Evolutionary conservation across 257 asterid genomes (phyloP).

Genomic region (Solanum corneliomulleri): DNA sequence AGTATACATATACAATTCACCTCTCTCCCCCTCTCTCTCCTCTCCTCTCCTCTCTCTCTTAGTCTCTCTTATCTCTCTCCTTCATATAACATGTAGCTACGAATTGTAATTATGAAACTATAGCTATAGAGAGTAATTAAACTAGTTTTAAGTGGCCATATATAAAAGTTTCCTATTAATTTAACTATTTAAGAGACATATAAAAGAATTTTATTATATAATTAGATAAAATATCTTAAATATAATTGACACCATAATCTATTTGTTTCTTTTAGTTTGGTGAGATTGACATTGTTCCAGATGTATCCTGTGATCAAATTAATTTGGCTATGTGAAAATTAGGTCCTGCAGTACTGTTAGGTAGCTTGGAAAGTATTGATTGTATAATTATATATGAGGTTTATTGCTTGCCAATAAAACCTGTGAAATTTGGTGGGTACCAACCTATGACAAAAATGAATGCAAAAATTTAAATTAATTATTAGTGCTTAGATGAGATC

Average conservation of each 20-base stretch:
- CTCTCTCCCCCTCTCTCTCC: no score
- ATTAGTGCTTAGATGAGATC: no score
- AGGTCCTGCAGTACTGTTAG: background rate
- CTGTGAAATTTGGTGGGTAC: background rate
- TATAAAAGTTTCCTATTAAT: no score
- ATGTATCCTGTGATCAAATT: background rate
- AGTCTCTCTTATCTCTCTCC: no score
- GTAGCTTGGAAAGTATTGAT: background rate
- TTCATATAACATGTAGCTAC: no score
- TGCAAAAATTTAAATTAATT: no score
- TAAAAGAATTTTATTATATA: no score
- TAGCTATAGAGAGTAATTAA: no score
- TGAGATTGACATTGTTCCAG: background rate
- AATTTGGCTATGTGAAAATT: background rate
- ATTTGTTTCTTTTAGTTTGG: background rate
- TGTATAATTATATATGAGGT: background rate
- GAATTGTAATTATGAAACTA: no score
- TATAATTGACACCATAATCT: background rate
- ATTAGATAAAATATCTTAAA: background rate
- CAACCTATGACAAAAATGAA: background rate
- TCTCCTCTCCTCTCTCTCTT: no score
- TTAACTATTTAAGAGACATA: background rate
- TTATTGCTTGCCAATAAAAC: background rate
- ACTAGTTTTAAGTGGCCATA: no score
- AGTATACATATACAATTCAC: no score